Conservation (phyloP, 352 stramenopile species). For the Bremia lactucae region DNA sequence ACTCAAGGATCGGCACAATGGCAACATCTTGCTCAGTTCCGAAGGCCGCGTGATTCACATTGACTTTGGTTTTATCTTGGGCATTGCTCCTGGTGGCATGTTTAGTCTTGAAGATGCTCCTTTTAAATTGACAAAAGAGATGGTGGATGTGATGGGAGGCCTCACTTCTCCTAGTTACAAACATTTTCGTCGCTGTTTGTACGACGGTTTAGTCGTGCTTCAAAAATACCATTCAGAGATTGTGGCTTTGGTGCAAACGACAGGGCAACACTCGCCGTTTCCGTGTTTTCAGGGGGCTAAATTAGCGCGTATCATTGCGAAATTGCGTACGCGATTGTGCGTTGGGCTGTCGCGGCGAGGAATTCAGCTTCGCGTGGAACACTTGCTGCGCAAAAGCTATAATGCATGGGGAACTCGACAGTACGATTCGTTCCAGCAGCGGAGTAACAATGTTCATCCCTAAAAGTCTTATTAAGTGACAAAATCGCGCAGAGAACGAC, state of each 20-base stretch:
- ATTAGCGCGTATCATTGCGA: slow-evolving; percentile 44
- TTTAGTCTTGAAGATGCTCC: slow-evolving; percentile 95
- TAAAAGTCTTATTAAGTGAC: no score
- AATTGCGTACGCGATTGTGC: slow-evolving; percentile 57
- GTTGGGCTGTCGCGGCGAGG: slow-evolving; percentile 55
- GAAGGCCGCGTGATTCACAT: slow-evolving; percentile 96
- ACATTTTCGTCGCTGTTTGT: slow-evolving; percentile 88
- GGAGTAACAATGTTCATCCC: slow-evolving; percentile 84
- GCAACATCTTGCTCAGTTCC: slow-evolving; percentile 96
- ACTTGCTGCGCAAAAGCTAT: slow-evolving; percentile 83
- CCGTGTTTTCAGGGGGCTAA: slow-evolving; percentile 85
- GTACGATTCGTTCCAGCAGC: slow-evolving; percentile 85
- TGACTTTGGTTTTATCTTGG: slow-evolving; percentile 98
- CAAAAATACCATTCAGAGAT: slow-evolving; percentile 91
- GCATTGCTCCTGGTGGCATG: slow-evolving; percentile 93
- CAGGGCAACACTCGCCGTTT: slow-evolving; percentile 90
- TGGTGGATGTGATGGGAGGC: slow-evolving; percentile 94
- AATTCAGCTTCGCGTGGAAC: slow-evolving; percentile 57
- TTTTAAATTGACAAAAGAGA: slow-evolving; percentile 98
- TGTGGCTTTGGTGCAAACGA: slow-evolving; percentile 91
- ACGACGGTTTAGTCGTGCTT: slow-evolving; percentile 88
- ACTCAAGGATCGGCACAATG: slow-evolving; percentile 98
- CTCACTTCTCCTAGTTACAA: slow-evolving; percentile 78
- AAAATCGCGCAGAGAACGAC: no score
- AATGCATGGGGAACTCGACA: slow-evolving; percentile 83